Conservation (phyloP, 768 basidiomycete species). For the Tricholoma sp. region DNA sequence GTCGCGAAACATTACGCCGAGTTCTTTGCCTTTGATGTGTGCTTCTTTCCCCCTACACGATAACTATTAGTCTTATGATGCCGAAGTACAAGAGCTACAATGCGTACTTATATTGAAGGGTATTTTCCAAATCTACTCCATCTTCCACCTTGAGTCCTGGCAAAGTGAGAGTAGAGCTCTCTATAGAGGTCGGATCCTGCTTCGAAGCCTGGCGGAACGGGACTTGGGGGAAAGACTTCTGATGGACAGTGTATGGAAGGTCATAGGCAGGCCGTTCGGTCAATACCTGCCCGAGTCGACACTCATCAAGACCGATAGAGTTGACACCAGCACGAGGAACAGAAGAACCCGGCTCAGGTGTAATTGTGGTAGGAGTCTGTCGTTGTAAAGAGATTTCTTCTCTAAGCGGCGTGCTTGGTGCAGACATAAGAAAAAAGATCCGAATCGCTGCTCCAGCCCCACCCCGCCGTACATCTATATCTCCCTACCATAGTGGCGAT, state of each 20-base stretch:
- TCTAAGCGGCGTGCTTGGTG: too few relatives aligned
- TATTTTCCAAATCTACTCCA: conserved; percentile 23
- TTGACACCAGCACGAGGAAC: conserved; percentile 33
- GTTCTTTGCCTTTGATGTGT: conserved; percentile 24
- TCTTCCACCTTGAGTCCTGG: conserved; percentile 19
- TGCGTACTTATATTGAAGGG: conserved; percentile 20
- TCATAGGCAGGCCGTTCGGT: conserved; percentile 8
- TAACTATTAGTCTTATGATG: background rate
- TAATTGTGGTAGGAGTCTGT: too few relatives aligned
- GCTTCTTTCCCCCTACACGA: conserved; percentile 13
- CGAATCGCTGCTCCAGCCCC: too few relatives aligned
- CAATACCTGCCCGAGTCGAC: conserved; percentile 20
- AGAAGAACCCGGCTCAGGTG: too few relatives aligned
- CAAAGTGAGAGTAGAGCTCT: conserved; percentile 13
- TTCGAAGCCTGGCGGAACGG: background rate
- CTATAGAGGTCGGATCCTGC: conserved; percentile 1
- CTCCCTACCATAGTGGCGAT: too few relatives aligned
- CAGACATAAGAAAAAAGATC: too few relatives aligned
- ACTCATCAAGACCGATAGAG: conserved; percentile 32
- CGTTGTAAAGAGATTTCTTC: too few relatives aligned
- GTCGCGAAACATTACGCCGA: conserved; percentile 49
- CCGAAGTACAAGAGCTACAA: background rate
- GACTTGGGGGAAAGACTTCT: background rate
- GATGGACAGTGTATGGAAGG: background rate
- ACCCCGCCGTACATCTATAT: too few relatives aligned